Conservation (phyloP, 2,329 filamentous ascomycete genomes). For the Phialocephala subalpina region DNA sequence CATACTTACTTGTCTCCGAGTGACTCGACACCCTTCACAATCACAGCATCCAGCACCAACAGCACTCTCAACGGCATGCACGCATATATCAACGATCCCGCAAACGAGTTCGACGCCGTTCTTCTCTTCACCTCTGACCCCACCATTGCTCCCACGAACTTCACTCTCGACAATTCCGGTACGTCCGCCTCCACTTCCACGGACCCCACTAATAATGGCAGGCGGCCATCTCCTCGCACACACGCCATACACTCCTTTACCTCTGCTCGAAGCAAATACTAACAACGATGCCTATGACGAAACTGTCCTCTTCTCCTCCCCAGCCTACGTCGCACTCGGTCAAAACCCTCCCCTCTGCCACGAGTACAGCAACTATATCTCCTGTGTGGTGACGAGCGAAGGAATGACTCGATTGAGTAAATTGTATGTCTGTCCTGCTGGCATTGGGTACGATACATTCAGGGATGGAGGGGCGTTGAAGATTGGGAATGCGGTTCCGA, state of each 20-base stretch:
- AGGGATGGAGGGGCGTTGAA: slow-evolving; percentile 1
- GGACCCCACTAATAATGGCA: not conserved
- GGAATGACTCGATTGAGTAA: not conserved
- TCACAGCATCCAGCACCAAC: not conserved
- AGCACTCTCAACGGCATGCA: slow-evolving; percentile 6
- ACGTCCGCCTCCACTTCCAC: not conserved
- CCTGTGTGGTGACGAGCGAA: slow-evolving; percentile 3
- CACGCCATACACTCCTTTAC: not conserved
- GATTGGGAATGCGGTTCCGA: slow-evolving; percentile 8
- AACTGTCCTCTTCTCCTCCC: not conserved
- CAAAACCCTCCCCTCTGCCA: slow-evolving; percentile 3
- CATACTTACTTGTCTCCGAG: not conserved
- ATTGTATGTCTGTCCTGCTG: slow-evolving; percentile 6
- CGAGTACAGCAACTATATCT: not conserved
- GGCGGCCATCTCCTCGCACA: not conserved
- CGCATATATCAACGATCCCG: not conserved
- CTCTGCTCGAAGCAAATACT: slow-evolving; percentile 6
- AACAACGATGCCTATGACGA: slow-evolving; percentile 7
- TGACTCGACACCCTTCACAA: not conserved
- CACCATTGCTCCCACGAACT: not conserved
- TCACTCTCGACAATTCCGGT: slow-evolving; percentile 6
- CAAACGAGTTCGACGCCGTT: not conserved
- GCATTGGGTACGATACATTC: not conserved
- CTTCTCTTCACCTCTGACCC: not conserved
- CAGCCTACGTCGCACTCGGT: not conserved